These are phyloP conservation scores for Arthrinium phaeospermum DNA, from an alignment of 2,329 filamentous ascomycete species.

Conservation along the genomic window DNA sequence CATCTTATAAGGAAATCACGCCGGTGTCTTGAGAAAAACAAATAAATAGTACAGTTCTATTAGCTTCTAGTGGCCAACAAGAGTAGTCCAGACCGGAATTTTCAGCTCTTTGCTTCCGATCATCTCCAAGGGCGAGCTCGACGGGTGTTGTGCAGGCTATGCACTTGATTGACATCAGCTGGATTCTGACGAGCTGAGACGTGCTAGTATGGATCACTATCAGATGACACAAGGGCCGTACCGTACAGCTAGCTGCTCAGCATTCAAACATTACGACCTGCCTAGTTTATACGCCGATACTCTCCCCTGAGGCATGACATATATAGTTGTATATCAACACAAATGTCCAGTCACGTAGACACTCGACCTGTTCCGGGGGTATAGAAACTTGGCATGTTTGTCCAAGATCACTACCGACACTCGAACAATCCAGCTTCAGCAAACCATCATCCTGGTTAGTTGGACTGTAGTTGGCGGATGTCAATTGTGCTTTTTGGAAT, in stretches of 20 bases:
- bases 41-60: too few species aligned
- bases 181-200: not conserved
- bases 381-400: not conserved
- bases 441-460: not conserved
- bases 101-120: not conserved
- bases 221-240: conserved; percentile 7
- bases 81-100: not conserved
- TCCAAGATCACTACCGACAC: not conserved
- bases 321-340: not conserved
- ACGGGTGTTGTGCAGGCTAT: not conserved
- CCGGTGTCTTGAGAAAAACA: not conserved
- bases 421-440: not conserved
- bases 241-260: not conserved
- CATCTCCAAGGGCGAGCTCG: not conserved
- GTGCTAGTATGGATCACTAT: not conserved
- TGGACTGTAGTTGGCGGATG: not conserved
- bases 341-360: not conserved
- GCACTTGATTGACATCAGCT: not conserved
- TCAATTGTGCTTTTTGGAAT: not conserved
- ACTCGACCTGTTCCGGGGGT: not conserved
- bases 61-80: too few species aligned
- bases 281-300: not conserved
- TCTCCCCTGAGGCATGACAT: not conserved
- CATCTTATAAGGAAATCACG: not conserved
- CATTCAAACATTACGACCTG: not conserved